Conservation (phyloP, 192 early-diverging fungal genomes). For the Cetraspora pellucida region DNA sequence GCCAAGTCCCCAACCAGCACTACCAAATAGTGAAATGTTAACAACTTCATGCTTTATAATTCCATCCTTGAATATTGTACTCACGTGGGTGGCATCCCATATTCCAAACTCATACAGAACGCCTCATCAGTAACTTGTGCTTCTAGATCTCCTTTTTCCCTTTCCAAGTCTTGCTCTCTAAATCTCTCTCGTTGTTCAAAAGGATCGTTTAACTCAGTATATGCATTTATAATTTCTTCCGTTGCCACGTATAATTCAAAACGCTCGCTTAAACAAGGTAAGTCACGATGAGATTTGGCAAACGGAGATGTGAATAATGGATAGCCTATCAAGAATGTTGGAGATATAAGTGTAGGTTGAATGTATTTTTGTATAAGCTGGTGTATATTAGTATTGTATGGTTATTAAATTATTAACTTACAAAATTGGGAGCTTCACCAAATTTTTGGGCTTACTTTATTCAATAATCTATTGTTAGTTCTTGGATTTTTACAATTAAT, state of each 20-base stretch:
- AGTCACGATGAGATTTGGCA: conserved; percentile 92
- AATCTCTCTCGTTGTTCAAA: conserved; percentile 98
- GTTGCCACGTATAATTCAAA: conserved; percentile 98
- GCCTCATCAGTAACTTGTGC: conserved; percentile 96
- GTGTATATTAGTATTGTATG: conserved; percentile 23
- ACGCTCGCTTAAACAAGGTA: conserved; percentile 91
- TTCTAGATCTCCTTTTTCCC: conserved; percentile 97
- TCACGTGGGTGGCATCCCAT: conserved; percentile 91
- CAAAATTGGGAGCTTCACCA: background rate
- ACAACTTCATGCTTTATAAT: background rate
- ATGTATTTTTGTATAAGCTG: conserved; percentile 78
- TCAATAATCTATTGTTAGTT: conserved; percentile 88
- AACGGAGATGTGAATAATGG: conserved; percentile 98
- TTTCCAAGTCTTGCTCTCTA: conserved; percentile 93
- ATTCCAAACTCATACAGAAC: conserved; percentile 96
- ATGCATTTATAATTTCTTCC: conserved; percentile 98
- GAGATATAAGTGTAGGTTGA: conserved; percentile 76
- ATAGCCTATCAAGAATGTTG: conserved; percentile 95
- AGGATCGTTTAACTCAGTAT: conserved; percentile 99
- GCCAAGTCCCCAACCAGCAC: conserved; percentile 88
- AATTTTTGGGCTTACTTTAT: conserved; percentile 61
- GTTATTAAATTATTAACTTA: background rate
- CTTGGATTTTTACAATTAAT: conserved; percentile 94
- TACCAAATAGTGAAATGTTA: background rate
- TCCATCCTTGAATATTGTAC: background rate